These are phyloP conservation scores for Bjerkandera adusta DNA, from an alignment of 1,284 basidiomycete genomes.

Conservation along the genomic window DNA sequence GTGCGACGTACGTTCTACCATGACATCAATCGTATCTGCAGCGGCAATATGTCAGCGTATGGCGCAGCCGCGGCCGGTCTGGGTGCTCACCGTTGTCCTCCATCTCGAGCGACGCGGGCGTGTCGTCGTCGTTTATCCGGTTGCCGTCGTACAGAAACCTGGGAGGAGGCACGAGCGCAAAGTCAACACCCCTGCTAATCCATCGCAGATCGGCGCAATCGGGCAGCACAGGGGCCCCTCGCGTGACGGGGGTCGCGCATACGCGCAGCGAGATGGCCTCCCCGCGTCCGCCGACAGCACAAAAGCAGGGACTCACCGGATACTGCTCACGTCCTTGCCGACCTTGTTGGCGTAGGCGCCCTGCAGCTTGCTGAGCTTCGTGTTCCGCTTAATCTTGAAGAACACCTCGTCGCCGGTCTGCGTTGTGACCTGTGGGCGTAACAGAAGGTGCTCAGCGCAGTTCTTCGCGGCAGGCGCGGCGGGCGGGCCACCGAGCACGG, in stretches of 20 bases:
- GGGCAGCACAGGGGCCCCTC: no score
- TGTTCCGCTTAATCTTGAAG: slow-evolving; percentile 97
- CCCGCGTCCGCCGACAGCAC: slow-evolving; percentile 3
- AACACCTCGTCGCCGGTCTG: slow-evolving; percentile 88
- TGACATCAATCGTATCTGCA: slow-evolving; percentile 84
- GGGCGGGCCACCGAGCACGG: slow-evolving; percentile 1
- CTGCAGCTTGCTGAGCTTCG: slow-evolving; percentile 91
- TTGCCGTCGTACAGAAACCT: slow-evolving; percentile 88
- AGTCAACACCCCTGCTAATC: no score
- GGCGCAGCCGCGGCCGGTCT: background rate
- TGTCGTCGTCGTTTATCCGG: slow-evolving; percentile 83
- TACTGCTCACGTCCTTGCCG: slow-evolving; percentile 83
- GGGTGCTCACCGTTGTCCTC: slow-evolving; percentile 71
- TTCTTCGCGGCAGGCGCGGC: background rate
- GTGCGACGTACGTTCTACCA: slow-evolving; percentile 80
- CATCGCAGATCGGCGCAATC: no score
- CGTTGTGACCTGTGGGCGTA: slow-evolving; percentile 68
- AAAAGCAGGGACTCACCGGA: slow-evolving; percentile 61
- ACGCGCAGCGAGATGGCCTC: no score
- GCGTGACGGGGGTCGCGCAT: no score
- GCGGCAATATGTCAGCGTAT: slow-evolving; percentile 7
- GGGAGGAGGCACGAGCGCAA: no score
- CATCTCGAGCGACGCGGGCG: slow-evolving; percentile 81
- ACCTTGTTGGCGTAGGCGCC: slow-evolving; percentile 93
- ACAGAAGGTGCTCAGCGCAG: no score